Conservation (phyloP, 495 filamentous ascomycete species). For the Chaetomidium leptoderma region DNA sequence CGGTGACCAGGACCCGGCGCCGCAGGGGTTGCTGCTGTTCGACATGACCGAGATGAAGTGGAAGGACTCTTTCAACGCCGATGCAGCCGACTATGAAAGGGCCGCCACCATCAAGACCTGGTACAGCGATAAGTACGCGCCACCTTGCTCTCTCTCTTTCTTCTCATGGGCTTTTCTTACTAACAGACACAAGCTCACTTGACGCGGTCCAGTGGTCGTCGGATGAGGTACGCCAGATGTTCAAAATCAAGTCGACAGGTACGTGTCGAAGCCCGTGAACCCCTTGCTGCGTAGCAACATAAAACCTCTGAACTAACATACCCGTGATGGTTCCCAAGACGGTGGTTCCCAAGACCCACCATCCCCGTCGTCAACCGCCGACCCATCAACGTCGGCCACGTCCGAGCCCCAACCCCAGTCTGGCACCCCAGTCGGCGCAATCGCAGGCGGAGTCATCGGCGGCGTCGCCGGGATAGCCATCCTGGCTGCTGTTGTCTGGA, state of each 20-base stretch:
- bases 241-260: background rate
- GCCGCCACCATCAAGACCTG: conserved; percentile 29
- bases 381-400: background rate
- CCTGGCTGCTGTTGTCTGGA: background rate
- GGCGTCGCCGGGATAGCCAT: conserved; percentile 10
- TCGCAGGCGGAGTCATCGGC: conserved; percentile 13
- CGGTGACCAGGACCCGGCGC: conserved; percentile 34
- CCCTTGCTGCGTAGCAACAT: background rate
- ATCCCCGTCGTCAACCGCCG: background rate
- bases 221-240: background rate
- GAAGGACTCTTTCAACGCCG: conserved; percentile 36
- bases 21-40: conserved; percentile 39
- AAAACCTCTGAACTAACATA: background rate
- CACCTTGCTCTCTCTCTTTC: too few species aligned
- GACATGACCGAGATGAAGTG: conserved; percentile 41
- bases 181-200: background rate
- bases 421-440: conserved; percentile 5
- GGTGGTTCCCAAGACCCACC: background rate
- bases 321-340: too few species aligned
- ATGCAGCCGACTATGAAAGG: conserved; percentile 35
- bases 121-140: conserved; percentile 27
- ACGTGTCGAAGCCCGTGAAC: too few species aligned
- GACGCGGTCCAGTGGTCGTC: conserved; percentile 8
- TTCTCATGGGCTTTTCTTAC: background rate
- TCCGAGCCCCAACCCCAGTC: background rate